Base-by-base conservation (phyloP, 1,139 yeast species). In the Trichomonascaceae sp. region DNA sequence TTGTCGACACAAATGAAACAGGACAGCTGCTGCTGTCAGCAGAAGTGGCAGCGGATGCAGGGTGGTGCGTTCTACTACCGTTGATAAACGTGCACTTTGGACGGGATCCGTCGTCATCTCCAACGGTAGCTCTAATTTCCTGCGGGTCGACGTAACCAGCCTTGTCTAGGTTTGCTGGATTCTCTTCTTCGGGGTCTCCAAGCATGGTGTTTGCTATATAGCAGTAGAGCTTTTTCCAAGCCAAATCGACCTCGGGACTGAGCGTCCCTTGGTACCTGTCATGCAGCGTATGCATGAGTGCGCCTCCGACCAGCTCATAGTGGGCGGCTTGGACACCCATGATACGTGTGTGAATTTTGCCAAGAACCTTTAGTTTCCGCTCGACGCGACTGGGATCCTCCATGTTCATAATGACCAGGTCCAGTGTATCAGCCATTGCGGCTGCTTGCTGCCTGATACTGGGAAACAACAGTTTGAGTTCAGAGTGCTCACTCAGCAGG, bases 281-380 rank as follows among this genome's bases (percentile, higher is more conserved):
- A 46, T 72, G 71, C 47, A 81, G 73, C 1, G 93, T 81, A 44
- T 70, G 71, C 38, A 81, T 63, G 35, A 82, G 62, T 0, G 92
- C 92, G 41, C 73, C 73, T 1, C 93, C 93, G 77, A 82, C 77
- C 30, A 76, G 57, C 52, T 78, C 82, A 49, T 76, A 81, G 52
- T 76, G 77, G 5, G 68, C 67, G 0, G 82, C 73, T 43, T 77
- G 85, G 32, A 80, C 77, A 11, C 81, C 84, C 43, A 81, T 62
- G 33, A 81, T 74, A 42, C 93, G 62, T 3, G 84, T 62, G 52
- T 81, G 93, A 36, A 84, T 63, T 52, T 79, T 79, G 2, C 89
- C 93, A 43, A 81, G 59, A 32, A 70, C 69, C 33, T 62, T 63
- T 33, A 81, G 59, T 40, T 75, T 76, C 30, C 69, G 78, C 46